A percentile compares a stretch with the other conserved stretches of the same genome.
phyloP scores from a whole-genome alignment of 768 basidiomycete genomes.

The Symmetrospora coprosmae region DNA sequence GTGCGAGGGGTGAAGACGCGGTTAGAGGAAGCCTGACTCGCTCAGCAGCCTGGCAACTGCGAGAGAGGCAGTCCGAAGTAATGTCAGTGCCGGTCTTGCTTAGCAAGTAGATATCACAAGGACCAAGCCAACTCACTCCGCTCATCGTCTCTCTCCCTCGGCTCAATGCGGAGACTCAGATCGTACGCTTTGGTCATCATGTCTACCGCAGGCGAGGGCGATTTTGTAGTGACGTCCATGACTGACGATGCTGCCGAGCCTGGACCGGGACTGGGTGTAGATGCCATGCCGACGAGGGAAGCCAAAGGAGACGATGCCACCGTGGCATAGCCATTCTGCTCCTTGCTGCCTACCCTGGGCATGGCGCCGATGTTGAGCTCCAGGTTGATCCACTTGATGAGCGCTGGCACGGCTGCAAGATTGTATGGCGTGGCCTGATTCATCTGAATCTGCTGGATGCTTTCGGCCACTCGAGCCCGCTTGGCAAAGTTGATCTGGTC shows the following conservation, averaged over 20 bases:
- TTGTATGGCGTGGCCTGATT: conserved; percentile 90
- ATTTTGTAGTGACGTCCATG: too few relatives aligned
- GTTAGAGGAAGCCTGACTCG: conserved; percentile 21
- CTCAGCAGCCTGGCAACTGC: conserved; percentile 15
- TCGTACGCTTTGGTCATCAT: conserved; percentile 7
- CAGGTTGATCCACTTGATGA: conserved; percentile 64
- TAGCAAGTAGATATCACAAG: background rate
- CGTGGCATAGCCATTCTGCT: too few relatives aligned
- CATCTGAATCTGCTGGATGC: conserved; percentile 88
- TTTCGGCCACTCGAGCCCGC: conserved; percentile 85
- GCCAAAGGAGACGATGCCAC: too few relatives aligned
- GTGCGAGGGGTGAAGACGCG: background rate
- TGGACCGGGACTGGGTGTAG: too few relatives aligned
- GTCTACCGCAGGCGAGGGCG: conserved; percentile 10
- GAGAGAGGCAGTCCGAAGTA: background rate
- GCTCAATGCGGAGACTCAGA: conserved; percentile 7
- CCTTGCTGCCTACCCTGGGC: conserved; percentile 38
- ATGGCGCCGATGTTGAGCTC: conserved; percentile 55
- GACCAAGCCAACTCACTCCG: background rate
- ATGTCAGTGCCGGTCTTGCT: background rate
- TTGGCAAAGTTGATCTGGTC: conserved; percentile 81
- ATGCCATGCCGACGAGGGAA: too few relatives aligned
- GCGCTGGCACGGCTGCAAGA: conserved; percentile 51
- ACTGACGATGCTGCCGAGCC: too few relatives aligned
- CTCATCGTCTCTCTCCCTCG: conserved; percentile 20